These are phyloP conservation scores for Carpinus viminea DNA, from an alignment of 306 rosid genomes.

Conservation along the genomic window DNA sequence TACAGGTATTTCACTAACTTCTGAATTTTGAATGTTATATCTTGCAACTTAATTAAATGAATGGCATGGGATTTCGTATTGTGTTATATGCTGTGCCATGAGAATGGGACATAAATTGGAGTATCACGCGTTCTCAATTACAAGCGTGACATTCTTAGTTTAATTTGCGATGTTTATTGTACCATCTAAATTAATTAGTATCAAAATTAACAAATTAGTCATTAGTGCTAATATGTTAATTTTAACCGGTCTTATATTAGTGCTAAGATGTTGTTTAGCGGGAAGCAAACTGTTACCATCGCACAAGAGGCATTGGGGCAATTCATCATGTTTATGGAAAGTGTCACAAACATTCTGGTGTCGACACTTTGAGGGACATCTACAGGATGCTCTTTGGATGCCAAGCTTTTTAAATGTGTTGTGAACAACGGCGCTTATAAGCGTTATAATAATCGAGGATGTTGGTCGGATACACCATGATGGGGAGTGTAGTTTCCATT, in stretches of 20 bases:
- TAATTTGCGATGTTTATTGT: too few relatives aligned
- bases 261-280: slow-evolving; percentile 27
- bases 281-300: slow-evolving; percentile 40
- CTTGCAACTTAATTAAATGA: background rate
- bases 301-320: slow-evolving; percentile 39
- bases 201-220: too few relatives aligned
- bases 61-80: too few relatives aligned
- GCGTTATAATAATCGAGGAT: slow-evolving; percentile 37
- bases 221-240: too few relatives aligned
- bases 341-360: slow-evolving; percentile 27
- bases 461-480: slow-evolving; percentile 18
- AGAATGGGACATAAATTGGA: too few relatives aligned
- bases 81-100: too few relatives aligned
- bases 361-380: slow-evolving; percentile 40
- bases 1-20: slow-evolving; percentile 32
- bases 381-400: slow-evolving; percentile 27
- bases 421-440: slow-evolving; percentile 30
- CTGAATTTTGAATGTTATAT: background rate
- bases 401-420: slow-evolving; percentile 31
- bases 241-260: too few relatives aligned
- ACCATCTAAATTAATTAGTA: too few relatives aligned
- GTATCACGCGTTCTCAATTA: too few relatives aligned
- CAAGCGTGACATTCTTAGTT: too few relatives aligned
- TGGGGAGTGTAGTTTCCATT: slow-evolving; percentile 14
- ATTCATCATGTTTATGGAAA: slow-evolving; percentile 37